These are phyloP conservation scores for Fusarium cicatricum DNA, from an alignment of 2,329 filamentous ascomycete species.

Conservation along the genomic window DNA sequence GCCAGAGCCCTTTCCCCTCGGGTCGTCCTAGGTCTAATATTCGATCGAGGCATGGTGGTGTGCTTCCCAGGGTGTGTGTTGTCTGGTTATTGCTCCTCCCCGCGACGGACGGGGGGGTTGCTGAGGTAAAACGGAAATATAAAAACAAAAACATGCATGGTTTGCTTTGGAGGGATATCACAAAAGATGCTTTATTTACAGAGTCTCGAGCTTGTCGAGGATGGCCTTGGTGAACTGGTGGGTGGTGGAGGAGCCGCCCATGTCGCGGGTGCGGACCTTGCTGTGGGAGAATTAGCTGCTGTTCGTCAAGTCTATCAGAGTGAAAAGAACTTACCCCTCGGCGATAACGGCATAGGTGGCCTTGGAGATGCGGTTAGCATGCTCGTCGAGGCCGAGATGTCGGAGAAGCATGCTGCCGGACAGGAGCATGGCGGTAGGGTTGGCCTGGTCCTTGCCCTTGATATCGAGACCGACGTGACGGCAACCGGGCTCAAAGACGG, in stretches of 20 bases:
- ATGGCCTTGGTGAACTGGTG: slow-evolving; percentile 96
- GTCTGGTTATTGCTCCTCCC: neutral
- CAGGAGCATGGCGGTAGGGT: slow-evolving; percentile 94
- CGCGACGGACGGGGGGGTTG: slow-evolving; percentile 8
- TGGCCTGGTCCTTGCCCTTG: slow-evolving; percentile 99
- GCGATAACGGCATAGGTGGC: slow-evolving; percentile 80
- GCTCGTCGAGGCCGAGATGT: slow-evolving; percentile 96
- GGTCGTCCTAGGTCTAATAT: slow-evolving; percentile 33
- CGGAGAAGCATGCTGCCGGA: slow-evolving; percentile 97
- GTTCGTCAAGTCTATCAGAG: fast-evolving
- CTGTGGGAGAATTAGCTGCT: slow-evolving; percentile 61
- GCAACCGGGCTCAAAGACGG: slow-evolving; percentile 98
- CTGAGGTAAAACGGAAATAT: slow-evolving; percentile 21
- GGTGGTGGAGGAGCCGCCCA: slow-evolving; percentile 90
- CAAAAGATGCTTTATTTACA: slow-evolving; percentile 56
- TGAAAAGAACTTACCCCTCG: slow-evolving; percentile 75
- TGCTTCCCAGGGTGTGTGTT: slow-evolving; percentile 2
- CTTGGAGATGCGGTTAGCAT: slow-evolving; percentile 98
- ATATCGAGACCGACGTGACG: slow-evolving; percentile 99
- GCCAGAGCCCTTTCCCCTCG: slow-evolving; percentile 21
- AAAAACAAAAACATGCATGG: slow-evolving; percentile 23
- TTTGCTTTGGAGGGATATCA: slow-evolving; percentile 38
- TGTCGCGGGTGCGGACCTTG: slow-evolving; percentile 89
- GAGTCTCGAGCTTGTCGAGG: slow-evolving; percentile 90
- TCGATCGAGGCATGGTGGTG: slow-evolving; percentile 30